Conservation (phyloP, 139 green algal genomes). For the Limnomonas spitsbergensis region DNA sequence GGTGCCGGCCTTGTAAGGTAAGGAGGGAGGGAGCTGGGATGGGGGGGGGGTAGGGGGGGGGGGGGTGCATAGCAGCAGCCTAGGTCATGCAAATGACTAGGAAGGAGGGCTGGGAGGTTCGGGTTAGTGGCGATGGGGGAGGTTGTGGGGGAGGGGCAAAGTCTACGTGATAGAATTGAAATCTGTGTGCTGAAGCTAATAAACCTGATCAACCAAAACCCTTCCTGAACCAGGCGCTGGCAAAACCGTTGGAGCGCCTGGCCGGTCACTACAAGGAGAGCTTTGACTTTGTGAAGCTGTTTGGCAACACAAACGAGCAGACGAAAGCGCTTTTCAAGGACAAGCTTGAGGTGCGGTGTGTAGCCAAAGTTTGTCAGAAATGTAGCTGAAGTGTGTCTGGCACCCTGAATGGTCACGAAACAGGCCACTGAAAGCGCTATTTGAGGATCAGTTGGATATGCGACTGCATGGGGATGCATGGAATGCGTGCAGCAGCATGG, state of each 20-base stretch:
- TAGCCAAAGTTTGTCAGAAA: neutral
- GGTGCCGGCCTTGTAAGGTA: constrained; percentile 57
- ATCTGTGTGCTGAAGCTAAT: too few relatives aligned
- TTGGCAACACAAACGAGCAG: constrained; percentile 44
- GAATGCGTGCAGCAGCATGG: neutral
- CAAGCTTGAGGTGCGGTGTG: constrained; percentile 2
- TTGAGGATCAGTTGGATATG: too few relatives aligned
- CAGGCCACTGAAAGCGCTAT: neutral
- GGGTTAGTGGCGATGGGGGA: too few relatives aligned
- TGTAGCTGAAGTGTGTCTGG: neutral
- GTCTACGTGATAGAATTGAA: too few relatives aligned
- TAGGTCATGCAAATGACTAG: too few relatives aligned
- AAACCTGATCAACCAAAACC: too few relatives aligned
- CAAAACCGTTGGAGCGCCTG: constrained; percentile 12
- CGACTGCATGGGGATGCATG: neutral
- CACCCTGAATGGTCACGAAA: neutral
- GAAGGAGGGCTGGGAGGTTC: too few relatives aligned
- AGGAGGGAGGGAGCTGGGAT: too few relatives aligned
- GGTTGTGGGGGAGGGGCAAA: too few relatives aligned
- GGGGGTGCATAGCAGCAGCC: too few relatives aligned
- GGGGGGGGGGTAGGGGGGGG: too few relatives aligned
- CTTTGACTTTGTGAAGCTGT: constrained; percentile 49
- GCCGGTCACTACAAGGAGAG: constrained; percentile 35
- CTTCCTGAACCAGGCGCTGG: constrained; percentile 11
- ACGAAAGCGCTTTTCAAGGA: constrained; percentile 49